Evolutionary conservation across 169 alveolate species (phyloP).

Genomic region (Cryptosporidium sp.): DNA sequence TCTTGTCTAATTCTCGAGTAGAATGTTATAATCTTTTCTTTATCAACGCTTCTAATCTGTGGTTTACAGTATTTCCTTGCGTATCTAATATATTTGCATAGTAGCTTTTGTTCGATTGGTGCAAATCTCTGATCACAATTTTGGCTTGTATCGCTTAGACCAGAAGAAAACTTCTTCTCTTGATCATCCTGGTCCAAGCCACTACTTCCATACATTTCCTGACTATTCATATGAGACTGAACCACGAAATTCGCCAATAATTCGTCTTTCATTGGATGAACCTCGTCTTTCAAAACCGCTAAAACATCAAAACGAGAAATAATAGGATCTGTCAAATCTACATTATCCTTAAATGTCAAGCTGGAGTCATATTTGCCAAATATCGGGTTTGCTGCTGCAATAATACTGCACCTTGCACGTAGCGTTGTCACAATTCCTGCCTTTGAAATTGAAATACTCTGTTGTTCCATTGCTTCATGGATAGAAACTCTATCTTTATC

Average conservation of each 20-base stretch:
- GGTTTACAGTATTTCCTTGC: slow-evolving; percentile 92
- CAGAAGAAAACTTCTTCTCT: slow-evolving; percentile 78
- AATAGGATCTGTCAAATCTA: slow-evolving; percentile 99
- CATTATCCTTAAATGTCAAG: slow-evolving; percentile 97
- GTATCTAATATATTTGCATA: slow-evolving; percentile 95
- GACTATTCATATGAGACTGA: slow-evolving; percentile 78
- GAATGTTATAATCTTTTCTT: slow-evolving; percentile 91
- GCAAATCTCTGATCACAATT: slow-evolving; percentile 15
- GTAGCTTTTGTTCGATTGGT: slow-evolving; percentile 91
- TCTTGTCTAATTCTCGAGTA: slow-evolving; percentile 95
- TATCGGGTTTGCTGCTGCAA: slow-evolving; percentile 99
- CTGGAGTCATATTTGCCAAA: slow-evolving; percentile 96
- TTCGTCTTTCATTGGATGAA: slow-evolving; percentile 94
- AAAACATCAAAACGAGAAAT: slow-evolving; percentile 98
- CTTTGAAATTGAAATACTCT: slow-evolving; percentile 98
- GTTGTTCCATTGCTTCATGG: slow-evolving; percentile 99
- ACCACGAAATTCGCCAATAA: slow-evolving; percentile 96
- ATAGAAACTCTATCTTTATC: slow-evolving; percentile 99
- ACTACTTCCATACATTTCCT: slow-evolving; percentile 76
- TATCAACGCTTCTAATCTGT: slow-evolving; percentile 87
- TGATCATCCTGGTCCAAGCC: slow-evolving; percentile 57
- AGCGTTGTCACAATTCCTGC: slow-evolving; percentile 98
- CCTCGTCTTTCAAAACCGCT: slow-evolving; percentile 97
- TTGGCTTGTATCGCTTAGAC: not conserved
- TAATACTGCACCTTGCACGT: slow-evolving; percentile 98